phyloP scores from a whole-genome alignment of 495 filamentous ascomycete species.

The Penicillium samsonianum region DNA sequence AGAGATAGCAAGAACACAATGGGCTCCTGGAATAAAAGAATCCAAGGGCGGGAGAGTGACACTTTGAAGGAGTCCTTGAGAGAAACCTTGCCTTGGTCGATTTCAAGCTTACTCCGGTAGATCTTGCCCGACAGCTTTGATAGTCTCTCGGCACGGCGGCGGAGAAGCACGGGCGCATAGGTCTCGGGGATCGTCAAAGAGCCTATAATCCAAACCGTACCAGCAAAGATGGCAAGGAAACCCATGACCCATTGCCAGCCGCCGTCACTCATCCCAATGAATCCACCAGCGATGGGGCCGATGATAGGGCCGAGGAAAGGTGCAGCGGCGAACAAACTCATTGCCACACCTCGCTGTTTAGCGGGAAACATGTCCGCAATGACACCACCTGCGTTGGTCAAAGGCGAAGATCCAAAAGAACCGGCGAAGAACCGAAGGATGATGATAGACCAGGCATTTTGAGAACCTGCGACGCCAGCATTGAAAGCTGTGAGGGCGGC shows the following conservation, averaged over 20 bases:
- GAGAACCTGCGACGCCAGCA: slow-evolving; percentile 60
- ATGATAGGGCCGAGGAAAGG: slow-evolving; percentile 72
- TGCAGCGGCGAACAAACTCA: slow-evolving; percentile 63
- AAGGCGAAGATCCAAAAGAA: slow-evolving; percentile 71
- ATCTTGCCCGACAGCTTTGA: slow-evolving; percentile 58
- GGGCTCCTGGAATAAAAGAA: slow-evolving; percentile 53
- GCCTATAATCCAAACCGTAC: slow-evolving; percentile 57
- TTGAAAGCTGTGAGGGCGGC: slow-evolving; percentile 67
- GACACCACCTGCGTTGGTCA: slow-evolving; percentile 74
- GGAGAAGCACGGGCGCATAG: slow-evolving; percentile 60
- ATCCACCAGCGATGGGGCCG: slow-evolving; percentile 61
- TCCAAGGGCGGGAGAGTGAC: slow-evolving; percentile 51
- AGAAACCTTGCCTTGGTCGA: slow-evolving; percentile 42
- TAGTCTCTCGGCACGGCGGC: slow-evolving; percentile 52
- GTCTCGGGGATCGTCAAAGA: slow-evolving; percentile 60
- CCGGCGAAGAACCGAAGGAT: slow-evolving; percentile 79
- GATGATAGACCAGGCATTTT: slow-evolving; percentile 65
- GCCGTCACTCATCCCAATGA: slow-evolving; percentile 58
- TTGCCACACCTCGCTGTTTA: slow-evolving; percentile 62
- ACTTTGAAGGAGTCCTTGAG: slow-evolving; percentile 44
- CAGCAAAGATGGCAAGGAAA: slow-evolving; percentile 51
- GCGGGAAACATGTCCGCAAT: slow-evolving; percentile 74
- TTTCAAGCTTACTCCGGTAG: slow-evolving; percentile 51
- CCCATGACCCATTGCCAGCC: slow-evolving; percentile 69
- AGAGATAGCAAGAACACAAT: slow-evolving; percentile 66